Conservation (phyloP, 805 yeast genomes). For the Metschnikowia santaceciliae region DNA sequence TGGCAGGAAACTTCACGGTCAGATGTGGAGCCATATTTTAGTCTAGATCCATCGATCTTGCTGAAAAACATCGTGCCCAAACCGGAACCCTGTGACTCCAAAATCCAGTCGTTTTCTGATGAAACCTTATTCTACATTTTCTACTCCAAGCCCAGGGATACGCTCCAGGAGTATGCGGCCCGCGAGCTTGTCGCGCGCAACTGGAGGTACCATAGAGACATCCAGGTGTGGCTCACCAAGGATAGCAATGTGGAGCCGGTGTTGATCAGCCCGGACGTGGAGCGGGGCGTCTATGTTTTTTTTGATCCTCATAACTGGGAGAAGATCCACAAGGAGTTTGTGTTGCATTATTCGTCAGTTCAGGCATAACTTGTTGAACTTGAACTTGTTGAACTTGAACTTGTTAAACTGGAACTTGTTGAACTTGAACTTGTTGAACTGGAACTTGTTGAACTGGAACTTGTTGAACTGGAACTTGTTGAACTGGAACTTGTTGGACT, state of each 20-base stretch:
- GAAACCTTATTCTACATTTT: conserved; percentile 92
- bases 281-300: conserved; percentile 88
- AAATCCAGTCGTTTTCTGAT: conserved; percentile 67
- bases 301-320: conserved; percentile 97
- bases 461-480: too few species aligned
- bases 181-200: conserved; percentile 85
- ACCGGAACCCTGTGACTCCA: conserved; percentile 44
- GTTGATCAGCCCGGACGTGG: conserved; percentile 74
- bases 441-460: too few species aligned
- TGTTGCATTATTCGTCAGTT: conserved; percentile 45
- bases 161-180: conserved; percentile 90
- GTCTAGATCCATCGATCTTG: conserved; percentile 50
- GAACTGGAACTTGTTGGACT: too few species aligned
- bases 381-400: too few species aligned
- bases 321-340: conserved; percentile 70
- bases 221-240: conserved; percentile 95
- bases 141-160: conserved; percentile 89
- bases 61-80: conserved; percentile 31
- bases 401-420: too few species aligned
- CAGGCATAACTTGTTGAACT: conserved; percentile 15
- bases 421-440: too few species aligned
- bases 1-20: conserved; percentile 92
- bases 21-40: conserved; percentile 82
- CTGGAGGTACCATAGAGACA: conserved; percentile 95
- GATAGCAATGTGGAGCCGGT: conserved; percentile 88